Percentiles rank a stretch among this genome's conserved stretches.
Conservation (phyloP, 73 alveolate species). For the Blepharisma japonicum region DNA sequence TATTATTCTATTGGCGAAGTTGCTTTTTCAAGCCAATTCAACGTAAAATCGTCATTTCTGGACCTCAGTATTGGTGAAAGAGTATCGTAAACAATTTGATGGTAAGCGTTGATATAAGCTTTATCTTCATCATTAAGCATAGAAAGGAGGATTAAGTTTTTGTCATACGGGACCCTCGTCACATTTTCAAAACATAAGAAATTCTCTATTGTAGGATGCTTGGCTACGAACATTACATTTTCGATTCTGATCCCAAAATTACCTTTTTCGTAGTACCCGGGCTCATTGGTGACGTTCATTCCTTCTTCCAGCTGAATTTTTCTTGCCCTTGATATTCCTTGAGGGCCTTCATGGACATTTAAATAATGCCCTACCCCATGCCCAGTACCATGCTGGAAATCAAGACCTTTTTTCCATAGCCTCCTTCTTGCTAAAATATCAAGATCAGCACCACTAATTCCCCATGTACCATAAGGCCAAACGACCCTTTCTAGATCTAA, state of each 20-base stretch:
- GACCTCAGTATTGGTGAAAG: constrained; percentile 60
- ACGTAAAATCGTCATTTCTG: constrained; percentile 27
- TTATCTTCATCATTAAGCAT: constrained; percentile 59
- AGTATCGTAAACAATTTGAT: constrained; percentile 50
- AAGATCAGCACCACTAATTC: constrained; percentile 67
- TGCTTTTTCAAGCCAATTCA: constrained; percentile 38
- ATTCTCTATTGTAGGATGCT: constrained; percentile 43
- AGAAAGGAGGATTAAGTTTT: constrained; percentile 74
- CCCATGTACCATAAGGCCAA: constrained; percentile 66
- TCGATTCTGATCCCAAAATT: constrained; percentile 94
- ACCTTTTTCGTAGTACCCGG: constrained; percentile 93
- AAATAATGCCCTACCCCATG: constrained; percentile 98
- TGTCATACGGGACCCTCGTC: constrained; percentile 86
- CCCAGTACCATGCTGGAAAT: constrained; percentile 98
- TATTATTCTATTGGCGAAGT: constrained; percentile 38
- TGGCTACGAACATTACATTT: constrained; percentile 70
- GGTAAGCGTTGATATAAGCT: constrained; percentile 76
- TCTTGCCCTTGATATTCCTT: constrained; percentile 61
- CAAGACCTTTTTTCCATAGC: constrained; percentile 89
- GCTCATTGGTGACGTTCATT: constrained; percentile 66
- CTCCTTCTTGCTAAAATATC: constrained; percentile 93
- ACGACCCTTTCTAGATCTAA: constrained; percentile 80
- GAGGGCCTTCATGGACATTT: constrained; percentile 98
- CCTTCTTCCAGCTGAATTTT: constrained; percentile 66
- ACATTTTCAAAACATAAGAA: constrained; percentile 80